Base-by-base conservation (phyloP, 1,284 basidiomycete genomes). In the Cystobasidiaceae sp. region DNA sequence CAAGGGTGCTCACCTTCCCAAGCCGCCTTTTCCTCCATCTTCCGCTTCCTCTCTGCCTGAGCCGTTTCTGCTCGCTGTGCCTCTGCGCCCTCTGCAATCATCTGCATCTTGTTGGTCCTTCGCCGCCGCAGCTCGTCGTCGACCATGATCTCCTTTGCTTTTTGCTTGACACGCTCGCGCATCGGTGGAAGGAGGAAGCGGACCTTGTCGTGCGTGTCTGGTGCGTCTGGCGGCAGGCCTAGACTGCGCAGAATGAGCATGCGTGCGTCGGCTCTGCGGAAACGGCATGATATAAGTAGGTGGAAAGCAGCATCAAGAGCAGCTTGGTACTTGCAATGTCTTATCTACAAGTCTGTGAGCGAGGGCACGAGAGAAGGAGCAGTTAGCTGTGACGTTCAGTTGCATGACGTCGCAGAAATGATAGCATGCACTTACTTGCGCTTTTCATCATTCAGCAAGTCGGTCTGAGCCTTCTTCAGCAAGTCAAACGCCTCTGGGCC, bases 71-170 rank as follows among this genome's bases (percentile, higher is more conserved):
- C 74, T 50, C 78, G 77, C 23, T 78, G 76, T 57, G 80, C 79
- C 67, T 81, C 81, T 17, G 81, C 81, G 9, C 80, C 81, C 70
- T 83, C 81, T 54, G 81, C 81, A 15, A 80, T 80, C 70, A 81
- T 80, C 45, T 81, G 77, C 54, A 82, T 74, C 63, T 77, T 80
- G 66, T 75, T 76, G n/a, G 43, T 57, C 25, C 78, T 72, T 62
- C 80, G 68, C 65, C 78, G 72, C n/a, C 79, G 74, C 30, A 83
- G 71, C 72, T 82, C 81, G 51, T 83, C 82, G 67, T 82, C 81
- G n/a, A 82, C 77, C 68, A 83, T 74, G 21, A 83, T 74, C 68
- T 82, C 80, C 69, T 81, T 80, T 4, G 80, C 79, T 65, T 80
- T 79, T 21, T 71, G 71, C 59, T 79, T 73, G 33, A 83, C 74